Evolutionary conservation across 352 stramenopile genomes (phyloP).

Genomic region (Phytophthora cactorum): DNA sequence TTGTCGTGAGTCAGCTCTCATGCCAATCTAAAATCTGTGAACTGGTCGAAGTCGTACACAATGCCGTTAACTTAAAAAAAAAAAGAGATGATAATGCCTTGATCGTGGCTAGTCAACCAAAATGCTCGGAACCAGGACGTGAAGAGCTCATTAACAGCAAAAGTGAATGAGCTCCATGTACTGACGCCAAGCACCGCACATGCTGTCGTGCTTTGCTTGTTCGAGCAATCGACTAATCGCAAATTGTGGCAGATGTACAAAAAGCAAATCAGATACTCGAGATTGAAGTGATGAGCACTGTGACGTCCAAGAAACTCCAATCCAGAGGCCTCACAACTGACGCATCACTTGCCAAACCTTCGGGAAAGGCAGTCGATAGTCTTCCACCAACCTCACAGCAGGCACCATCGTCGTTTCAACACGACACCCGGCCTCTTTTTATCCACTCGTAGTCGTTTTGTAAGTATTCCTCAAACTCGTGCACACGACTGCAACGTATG

Average conservation of each 20-base stretch:
- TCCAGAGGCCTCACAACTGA: neutral
- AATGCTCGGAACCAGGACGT: neutral
- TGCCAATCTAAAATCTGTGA: no score
- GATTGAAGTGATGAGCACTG: conserved; percentile 1
- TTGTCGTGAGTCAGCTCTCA: neutral
- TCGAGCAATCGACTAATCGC: conserved; percentile 16
- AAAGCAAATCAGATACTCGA: neutral
- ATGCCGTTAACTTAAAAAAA: no score
- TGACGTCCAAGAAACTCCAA: neutral
- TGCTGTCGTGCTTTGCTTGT: neutral
- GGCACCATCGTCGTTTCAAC: conserved; percentile 20
- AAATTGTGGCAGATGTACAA: conserved; percentile 1
- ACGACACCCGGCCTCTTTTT: conserved; percentile 32
- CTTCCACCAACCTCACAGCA: conserved; percentile 3
- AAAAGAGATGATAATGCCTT: neutral
- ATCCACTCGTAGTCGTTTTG: conserved; percentile 21
- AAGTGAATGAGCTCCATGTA: neutral
- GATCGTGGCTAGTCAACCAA: neutral
- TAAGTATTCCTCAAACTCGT: conserved; percentile 13
- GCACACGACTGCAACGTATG: conserved; percentile 7
- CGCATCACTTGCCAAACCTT: conserved; percentile 1
- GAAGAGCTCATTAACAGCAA: neutral
- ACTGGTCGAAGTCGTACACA: no score
- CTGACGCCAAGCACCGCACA: neutral
- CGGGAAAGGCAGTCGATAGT: conserved; percentile 19